Percentiles rank a stretch among this genome's conserved stretches.
These are phyloP conservation scores for Leccinum fibrillosum DNA, from an alignment of 768 basidiomycete species.

Conservation along the genomic window DNA sequence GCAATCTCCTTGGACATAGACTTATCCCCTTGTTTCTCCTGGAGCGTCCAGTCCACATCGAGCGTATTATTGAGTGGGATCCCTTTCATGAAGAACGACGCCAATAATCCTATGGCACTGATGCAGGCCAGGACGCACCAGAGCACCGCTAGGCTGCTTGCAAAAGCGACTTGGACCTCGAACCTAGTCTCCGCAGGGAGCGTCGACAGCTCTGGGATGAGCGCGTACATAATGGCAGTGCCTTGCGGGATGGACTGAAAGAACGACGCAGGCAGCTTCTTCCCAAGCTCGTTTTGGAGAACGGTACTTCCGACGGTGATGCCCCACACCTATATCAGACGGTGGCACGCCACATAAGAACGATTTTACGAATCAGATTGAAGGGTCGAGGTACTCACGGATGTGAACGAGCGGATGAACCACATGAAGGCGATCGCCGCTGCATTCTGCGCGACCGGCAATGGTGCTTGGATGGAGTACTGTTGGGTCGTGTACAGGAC, in stretches of 20 bases:
- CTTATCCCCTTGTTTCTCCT: background rate
- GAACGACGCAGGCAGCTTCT: conserved; percentile 40
- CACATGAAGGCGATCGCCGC: conserved; percentile 43
- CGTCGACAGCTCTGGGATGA: conserved; percentile 40
- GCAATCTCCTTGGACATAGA: background rate
- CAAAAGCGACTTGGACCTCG: conserved; percentile 42
- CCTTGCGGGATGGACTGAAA: conserved; percentile 32
- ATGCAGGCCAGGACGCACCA: conserved; percentile 44
- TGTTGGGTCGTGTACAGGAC: conserved; percentile 20
- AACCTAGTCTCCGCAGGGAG: conserved; percentile 32
- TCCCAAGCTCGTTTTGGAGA: conserved; percentile 47
- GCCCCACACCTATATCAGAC: conserved; percentile 41
- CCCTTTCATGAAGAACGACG: conserved; percentile 7
- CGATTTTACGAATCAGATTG: background rate
- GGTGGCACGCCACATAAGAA: background rate
- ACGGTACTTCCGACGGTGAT: conserved; percentile 46
- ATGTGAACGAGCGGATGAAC: conserved; percentile 36
- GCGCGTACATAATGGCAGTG: conserved; percentile 41
- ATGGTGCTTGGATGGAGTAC: conserved; percentile 48
- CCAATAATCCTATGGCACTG: background rate
- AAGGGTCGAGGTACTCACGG: conserved; percentile 20
- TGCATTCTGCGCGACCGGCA: conserved; percentile 39
- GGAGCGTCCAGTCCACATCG: conserved; percentile 4
- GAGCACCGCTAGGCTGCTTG: conserved; percentile 35
- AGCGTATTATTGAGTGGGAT: conserved; percentile 3